Conservation (phyloP, 805 yeast genomes). For the Saccharomycopsis oosterbeekiorum region DNA sequence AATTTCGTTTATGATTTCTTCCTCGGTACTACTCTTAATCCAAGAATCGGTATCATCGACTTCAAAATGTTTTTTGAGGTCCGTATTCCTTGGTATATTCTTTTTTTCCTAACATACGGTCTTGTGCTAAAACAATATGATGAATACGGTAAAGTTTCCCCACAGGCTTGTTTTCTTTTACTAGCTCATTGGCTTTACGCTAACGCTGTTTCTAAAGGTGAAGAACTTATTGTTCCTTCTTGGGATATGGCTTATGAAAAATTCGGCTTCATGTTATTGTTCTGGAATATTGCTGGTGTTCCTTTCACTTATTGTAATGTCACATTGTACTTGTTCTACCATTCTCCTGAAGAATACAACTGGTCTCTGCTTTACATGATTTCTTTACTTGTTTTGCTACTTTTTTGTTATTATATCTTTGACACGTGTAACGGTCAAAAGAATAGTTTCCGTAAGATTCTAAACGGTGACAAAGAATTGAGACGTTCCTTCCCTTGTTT, state of each 20-base stretch:
- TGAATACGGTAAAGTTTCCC: slow-evolving; percentile 64
- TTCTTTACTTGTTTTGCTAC: slow-evolving; percentile 43
- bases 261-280: slow-evolving; percentile 96
- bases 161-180: slow-evolving; percentile 44
- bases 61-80: slow-evolving; percentile 97
- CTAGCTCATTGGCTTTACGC: slow-evolving; percentile 92
- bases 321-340: slow-evolving; percentile 73
- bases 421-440: slow-evolving; percentile 94
- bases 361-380: slow-evolving; percentile 58
- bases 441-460: slow-evolving; percentile 75
- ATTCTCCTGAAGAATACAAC: slow-evolving; percentile 72
- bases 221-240: slow-evolving; percentile 91
- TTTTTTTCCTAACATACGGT: slow-evolving; percentile 67
- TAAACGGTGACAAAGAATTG: slow-evolving; percentile 67
- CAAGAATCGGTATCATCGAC: slow-evolving; percentile 87
- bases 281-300: slow-evolving; percentile 99
- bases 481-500: slow-evolving; percentile 91
- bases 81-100: slow-evolving; percentile 91
- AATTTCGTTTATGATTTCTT: slow-evolving; percentile 83
- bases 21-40: slow-evolving; percentile 97
- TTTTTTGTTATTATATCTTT: slow-evolving; percentile 79
- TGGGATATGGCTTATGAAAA: slow-evolving; percentile 99
- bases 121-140: slow-evolving; percentile 74
- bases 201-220: slow-evolving; percentile 96
- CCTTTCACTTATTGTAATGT: slow-evolving; percentile 97